phyloP scores from a whole-genome alignment of 2,329 filamentous ascomycete species.

The Cordyceps fumosorosea region DNA sequence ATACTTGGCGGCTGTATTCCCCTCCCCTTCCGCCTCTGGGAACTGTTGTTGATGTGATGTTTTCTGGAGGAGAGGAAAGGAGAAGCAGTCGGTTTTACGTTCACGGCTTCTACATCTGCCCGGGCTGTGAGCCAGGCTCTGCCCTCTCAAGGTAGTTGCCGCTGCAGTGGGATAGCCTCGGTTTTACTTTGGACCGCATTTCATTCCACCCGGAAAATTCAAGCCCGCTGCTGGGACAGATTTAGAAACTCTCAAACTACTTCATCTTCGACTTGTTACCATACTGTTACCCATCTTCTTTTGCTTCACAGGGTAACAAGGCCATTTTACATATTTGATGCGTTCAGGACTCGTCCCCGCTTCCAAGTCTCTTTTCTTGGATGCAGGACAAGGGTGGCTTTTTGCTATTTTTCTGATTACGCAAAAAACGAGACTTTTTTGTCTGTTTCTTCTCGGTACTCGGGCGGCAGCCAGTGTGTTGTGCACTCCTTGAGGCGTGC shows the following conservation, averaged over 20 bases:
- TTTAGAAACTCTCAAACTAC: background rate
- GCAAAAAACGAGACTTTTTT: slow-evolving; percentile 9
- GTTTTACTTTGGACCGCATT: background rate
- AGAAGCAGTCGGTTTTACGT: background rate
- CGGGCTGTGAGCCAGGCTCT: background rate
- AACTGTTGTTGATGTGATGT: background rate
- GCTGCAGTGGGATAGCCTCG: background rate
- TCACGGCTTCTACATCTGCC: background rate
- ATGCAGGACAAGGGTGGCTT: background rate
- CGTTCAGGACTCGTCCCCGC: background rate
- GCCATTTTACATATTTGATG: background rate
- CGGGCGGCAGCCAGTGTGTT: slow-evolving; percentile 9
- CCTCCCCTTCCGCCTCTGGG: background rate
- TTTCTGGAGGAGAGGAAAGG: background rate
- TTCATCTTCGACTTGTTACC: slow-evolving; percentile 6
- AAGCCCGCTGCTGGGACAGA: background rate
- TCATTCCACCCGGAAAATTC: too few species aligned
- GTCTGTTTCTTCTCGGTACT: slow-evolving; percentile 4
- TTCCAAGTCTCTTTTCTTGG: background rate
- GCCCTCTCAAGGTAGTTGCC: too few species aligned
- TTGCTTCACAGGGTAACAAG: slow-evolving; percentile 9
- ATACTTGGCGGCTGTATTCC: slow-evolving; percentile 5
- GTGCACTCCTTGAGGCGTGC: background rate
- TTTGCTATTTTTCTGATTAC: background rate
- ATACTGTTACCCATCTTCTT: slow-evolving; percentile 4